These are phyloP conservation scores for Sporothrix schenckii DNA, from an alignment of 2,329 filamentous ascomycete species.

Conservation along the genomic window DNA sequence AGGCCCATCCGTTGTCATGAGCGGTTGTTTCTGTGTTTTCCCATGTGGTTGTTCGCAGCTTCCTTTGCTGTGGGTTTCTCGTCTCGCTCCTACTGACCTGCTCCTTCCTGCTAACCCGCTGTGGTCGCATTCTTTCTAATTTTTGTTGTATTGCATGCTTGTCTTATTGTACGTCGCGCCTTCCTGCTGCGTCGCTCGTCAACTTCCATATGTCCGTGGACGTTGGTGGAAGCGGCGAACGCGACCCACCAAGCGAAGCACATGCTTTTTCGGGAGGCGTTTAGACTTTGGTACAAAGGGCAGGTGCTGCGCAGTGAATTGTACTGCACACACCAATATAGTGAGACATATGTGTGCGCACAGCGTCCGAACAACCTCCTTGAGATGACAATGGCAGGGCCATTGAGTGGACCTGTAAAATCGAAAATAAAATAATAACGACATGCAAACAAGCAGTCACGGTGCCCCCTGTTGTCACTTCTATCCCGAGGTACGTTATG, in stretches of 20 bases:
- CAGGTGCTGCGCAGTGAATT: not conserved
- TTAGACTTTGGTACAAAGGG: not conserved
- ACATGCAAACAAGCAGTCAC: not conserved
- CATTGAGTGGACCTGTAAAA: not conserved
- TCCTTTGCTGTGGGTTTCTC: slow-evolving; percentile 22
- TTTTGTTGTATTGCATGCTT: too few species aligned
- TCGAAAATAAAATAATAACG: not conserved
- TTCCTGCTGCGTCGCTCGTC: slow-evolving; percentile 15
- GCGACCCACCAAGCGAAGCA: slow-evolving; percentile 8
- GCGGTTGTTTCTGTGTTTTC: not conserved
- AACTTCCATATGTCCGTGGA: slow-evolving; percentile 25
- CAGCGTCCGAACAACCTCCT: not conserved
- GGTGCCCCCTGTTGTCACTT: not conserved
- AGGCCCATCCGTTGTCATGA: not conserved
- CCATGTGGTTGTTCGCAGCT: not conserved
- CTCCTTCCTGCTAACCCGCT: not conserved
- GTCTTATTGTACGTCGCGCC: not conserved
- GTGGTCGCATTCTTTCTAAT: too few species aligned
- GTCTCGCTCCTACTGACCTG: not conserved
- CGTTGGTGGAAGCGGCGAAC: not conserved
- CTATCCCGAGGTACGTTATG: slow-evolving; percentile 18
- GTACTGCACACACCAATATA: not conserved
- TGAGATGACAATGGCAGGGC: not conserved
- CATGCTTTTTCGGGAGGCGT: slow-evolving; percentile 16
- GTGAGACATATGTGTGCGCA: not conserved